These are phyloP conservation scores for Didymella glomerata DNA, from an alignment of 2,329 filamentous ascomycete genomes.

Conservation along the genomic window DNA sequence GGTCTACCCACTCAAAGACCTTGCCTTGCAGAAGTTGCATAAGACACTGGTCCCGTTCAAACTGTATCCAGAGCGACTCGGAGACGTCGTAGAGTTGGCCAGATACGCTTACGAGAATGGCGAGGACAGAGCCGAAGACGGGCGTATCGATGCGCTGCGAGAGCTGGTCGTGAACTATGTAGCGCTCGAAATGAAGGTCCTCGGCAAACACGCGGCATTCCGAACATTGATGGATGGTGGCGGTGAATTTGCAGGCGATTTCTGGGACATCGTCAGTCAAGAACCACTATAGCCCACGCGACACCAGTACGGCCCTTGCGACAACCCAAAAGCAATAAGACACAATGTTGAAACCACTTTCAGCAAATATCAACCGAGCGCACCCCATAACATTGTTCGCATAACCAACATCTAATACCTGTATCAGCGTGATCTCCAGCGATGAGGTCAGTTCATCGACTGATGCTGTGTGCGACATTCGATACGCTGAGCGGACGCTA, in stretches of 20 bases:
- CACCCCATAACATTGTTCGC: not conserved
- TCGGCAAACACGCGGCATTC: constrained; percentile 33
- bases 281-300: not conserved
- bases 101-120: constrained; percentile 37
- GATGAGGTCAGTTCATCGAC: not conserved
- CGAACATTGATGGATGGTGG: constrained; percentile 31
- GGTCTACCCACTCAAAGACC: constrained; percentile 32
- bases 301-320: not conserved
- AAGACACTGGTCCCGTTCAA: constrained; percentile 36
- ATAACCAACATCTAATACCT: not conserved
- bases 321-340: not conserved
- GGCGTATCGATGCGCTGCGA: constrained; percentile 31
- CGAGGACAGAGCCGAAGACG: constrained; percentile 20
- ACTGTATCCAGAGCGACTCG: constrained; percentile 30
- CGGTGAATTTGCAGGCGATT: constrained; percentile 39
- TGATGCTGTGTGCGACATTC: not conserved
- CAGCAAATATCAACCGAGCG: not conserved
- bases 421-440: constrained; percentile 1
- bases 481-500: not conserved
- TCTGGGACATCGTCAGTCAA: constrained; percentile 22
- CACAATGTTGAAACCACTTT: not conserved
- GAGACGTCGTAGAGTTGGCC: constrained; percentile 36
- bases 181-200: constrained; percentile 28
- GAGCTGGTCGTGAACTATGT: constrained; percentile 37
- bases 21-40: constrained; percentile 42